Conservation (phyloP, 108 stramenopile species). For the Schizochytrium sp. region DNA sequence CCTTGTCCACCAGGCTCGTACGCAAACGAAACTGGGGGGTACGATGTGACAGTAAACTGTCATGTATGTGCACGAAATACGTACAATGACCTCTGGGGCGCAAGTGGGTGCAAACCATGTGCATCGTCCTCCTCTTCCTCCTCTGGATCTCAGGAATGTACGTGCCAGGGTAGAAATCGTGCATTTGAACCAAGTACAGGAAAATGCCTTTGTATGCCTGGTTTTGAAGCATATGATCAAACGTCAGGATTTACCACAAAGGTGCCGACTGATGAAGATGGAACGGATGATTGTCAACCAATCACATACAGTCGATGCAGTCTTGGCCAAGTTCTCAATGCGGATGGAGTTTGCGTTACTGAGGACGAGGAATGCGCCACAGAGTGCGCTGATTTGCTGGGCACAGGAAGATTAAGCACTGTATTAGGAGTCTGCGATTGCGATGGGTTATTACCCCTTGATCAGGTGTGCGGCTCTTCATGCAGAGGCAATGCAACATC, state of each 20-base stretch:
- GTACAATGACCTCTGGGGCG: conserved; percentile 38
- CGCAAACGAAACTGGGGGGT: conserved; percentile 61
- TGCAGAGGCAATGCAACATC: conserved; percentile 64
- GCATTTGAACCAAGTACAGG: conserved; percentile 77
- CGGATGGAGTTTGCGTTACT: conserved; percentile 68
- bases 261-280: conserved; percentile 69
- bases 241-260: conserved; percentile 61
- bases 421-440: conserved; percentile 77
- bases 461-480: conserved; percentile 68
- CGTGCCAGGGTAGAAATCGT: conserved; percentile 75
- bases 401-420: conserved; percentile 44
- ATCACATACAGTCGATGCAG: conserved; percentile 75
- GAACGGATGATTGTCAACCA: conserved; percentile 77
- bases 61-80: not conserved
- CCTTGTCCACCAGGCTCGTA: conserved; percentile 72
- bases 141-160: conserved; percentile 67
- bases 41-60: not conserved
- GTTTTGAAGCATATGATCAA: conserved; percentile 77
- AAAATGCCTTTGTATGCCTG: conserved; percentile 76
- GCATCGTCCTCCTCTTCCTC: conserved; percentile 68
- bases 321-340: conserved; percentile 65
- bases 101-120: conserved; percentile 61
- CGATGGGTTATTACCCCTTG: conserved; percentile 65
- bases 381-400: conserved; percentile 63
- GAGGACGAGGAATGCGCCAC: conserved; percentile 62